Percentiles rank a stretch among this genome's conserved stretches.
Conservation (phyloP, 768 basidiomycete species). For the Termitomyces sp. region DNA sequence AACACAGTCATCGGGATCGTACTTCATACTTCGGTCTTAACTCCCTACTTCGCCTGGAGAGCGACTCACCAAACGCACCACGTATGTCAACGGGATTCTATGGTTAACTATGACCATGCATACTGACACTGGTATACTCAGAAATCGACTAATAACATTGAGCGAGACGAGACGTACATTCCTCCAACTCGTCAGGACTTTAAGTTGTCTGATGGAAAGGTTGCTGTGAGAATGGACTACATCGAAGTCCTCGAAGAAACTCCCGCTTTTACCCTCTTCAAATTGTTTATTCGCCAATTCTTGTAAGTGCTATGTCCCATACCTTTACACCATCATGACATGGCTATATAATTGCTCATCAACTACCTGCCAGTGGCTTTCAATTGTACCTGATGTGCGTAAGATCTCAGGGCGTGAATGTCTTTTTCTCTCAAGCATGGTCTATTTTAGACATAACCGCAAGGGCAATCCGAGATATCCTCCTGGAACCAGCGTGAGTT, state of each 20-base stretch:
- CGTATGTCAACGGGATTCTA: conserved; percentile 35
- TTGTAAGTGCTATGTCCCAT: conserved; percentile 29
- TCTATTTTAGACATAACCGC: conserved; percentile 33
- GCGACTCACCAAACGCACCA: conserved; percentile 62
- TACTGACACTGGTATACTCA: conserved; percentile 8
- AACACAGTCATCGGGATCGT: conserved; percentile 37
- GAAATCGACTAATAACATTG: conserved; percentile 51
- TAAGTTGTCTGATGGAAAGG: conserved; percentile 38
- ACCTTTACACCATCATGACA: neutral
- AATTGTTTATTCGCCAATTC: conserved; percentile 45
- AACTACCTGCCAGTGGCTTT: conserved; percentile 30
- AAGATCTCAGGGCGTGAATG: neutral
- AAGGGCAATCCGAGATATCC: conserved; percentile 46
- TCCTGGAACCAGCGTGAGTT: conserved; percentile 38
- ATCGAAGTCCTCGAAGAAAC: conserved; percentile 47
- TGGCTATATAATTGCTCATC: neutral
- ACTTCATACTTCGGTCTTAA: conserved; percentile 45
- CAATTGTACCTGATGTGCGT: conserved; percentile 42
- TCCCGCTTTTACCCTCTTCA: conserved; percentile 47
- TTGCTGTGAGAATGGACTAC: conserved; percentile 41
- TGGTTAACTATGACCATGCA: neutral
- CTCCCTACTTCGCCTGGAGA: conserved; percentile 66
- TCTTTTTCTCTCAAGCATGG: conserved; percentile 7
- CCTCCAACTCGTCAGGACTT: conserved; percentile 42
- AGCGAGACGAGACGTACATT: conserved; percentile 72